Base-by-base conservation (phyloP, 352 stramenopile genomes). In the Paralagenidium karlingii region DNA sequence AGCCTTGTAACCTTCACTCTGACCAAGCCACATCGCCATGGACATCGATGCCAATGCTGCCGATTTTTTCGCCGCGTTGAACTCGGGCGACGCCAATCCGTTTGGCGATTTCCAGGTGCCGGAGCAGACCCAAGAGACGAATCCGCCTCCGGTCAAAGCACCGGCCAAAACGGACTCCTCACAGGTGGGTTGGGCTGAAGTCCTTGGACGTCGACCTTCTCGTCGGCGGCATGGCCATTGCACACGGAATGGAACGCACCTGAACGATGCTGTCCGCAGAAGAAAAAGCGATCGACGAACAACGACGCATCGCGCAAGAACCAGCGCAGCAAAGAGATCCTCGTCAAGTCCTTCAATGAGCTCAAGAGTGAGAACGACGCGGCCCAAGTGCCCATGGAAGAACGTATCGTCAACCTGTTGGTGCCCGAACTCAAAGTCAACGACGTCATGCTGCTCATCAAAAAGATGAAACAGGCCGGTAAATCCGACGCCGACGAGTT, bases 401-500 rank as follows among this genome's bases (percentile, higher is more conserved):
- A 92, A 34, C 67, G 75, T 16, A 92, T 92, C 44, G 71, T 86
- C 55, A 92, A 88, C 46, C 48, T 92, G 38, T 50, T 92, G 15
- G 75, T 89, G 36, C 73, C 75, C 0, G 78, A 89, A 27, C 64
- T 92, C 33, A 87, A 89, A 51, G 78, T 89, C 32, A 75, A 77
- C 39, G 78, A 92, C 49, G 73, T 92, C 41, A 87, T 92, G 68
- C 56, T 82, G 49, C 55, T 92, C 27, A 89, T 92, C 53, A 74
- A 83, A 46, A 92, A 92, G 53, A 89, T 92, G 78, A 87, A 83
- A 32, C 75, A 92, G 44, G 68, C 78, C 2, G 75, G 76, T 53
- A 92, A 92, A 55, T 89, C 78, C 38, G 78, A 92, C 45, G 75
- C 78, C 8, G 78, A 92, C 43, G 78, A 89, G 55, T 92, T 89